phyloP scores from a whole-genome alignment of 2,329 filamentous ascomycete species.

The Pestalotiopsis sp. region DNA sequence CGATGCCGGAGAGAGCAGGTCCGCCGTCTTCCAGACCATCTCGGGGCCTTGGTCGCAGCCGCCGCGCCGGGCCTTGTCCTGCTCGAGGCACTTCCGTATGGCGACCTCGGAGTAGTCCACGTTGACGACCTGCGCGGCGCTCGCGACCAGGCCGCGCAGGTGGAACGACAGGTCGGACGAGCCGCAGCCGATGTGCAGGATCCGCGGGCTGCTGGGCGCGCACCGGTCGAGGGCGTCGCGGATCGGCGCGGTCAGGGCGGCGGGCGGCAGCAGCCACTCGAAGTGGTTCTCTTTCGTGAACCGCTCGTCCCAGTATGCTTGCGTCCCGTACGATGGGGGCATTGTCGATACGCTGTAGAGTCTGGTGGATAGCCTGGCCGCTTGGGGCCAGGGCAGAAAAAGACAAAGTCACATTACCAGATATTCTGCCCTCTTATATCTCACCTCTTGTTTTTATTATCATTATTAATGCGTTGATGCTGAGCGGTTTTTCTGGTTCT shows the following conservation, averaged over 20 bases:
- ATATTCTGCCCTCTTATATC: background rate
- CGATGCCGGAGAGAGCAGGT: background rate
- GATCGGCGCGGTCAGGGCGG: background rate
- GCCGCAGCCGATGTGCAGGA: constrained; percentile 11
- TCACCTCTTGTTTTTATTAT: background rate
- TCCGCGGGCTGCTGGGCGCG: background rate
- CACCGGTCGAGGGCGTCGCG: background rate
- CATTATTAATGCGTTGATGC: background rate
- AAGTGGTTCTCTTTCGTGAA: constrained; percentile 6
- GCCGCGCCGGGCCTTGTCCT: background rate
- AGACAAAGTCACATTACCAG: background rate
- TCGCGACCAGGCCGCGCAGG: background rate
- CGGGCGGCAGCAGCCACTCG: constrained; percentile 11
- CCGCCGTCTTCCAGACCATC: constrained; percentile 8
- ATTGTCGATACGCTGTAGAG: background rate
- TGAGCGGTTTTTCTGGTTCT: background rate
- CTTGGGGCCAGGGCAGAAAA: background rate
- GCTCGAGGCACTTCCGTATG: constrained; percentile 1
- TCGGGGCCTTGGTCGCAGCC: too few species aligned
- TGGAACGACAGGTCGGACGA: constrained; percentile 10
- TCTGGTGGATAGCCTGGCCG: background rate
- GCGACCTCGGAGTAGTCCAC: constrained; percentile 7
- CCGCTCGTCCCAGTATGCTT: constrained; percentile 10
- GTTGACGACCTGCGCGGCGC: constrained; percentile 8
- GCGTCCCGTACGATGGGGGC: constrained; percentile 10